phyloP scores from a whole-genome alignment of 2,329 filamentous ascomycete species.

The Alternaria viburni region DNA sequence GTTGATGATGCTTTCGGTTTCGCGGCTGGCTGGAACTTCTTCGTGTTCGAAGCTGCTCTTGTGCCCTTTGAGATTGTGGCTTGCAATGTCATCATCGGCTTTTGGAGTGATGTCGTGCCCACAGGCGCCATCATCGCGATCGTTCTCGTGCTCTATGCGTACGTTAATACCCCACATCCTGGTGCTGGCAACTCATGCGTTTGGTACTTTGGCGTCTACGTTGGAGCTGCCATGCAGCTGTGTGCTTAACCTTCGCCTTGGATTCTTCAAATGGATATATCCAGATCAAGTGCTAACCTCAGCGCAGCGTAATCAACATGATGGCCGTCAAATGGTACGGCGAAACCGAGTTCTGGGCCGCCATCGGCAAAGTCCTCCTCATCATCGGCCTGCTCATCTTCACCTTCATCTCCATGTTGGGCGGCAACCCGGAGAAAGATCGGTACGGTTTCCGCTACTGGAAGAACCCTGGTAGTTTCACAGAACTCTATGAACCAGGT shows the following conservation, averaged over 20 bases:
- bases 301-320: conserved; percentile 65
- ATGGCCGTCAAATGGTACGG: conserved; percentile 61
- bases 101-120: conserved; percentile 62
- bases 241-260: not conserved
- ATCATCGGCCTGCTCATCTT: conserved; percentile 56
- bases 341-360: conserved; percentile 73
- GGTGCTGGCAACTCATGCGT: not conserved
- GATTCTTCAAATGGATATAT: not conserved
- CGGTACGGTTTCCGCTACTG: conserved; percentile 57
- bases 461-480: conserved; percentile 71
- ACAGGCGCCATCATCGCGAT: conserved; percentile 68
- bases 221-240: not conserved
- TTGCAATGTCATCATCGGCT: conserved; percentile 50
- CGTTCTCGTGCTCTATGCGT: conserved; percentile 64
- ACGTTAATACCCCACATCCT: conserved; percentile 35
- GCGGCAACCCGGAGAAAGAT: conserved; percentile 73
- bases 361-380: conserved; percentile 62
- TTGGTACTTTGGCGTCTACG: not conserved
- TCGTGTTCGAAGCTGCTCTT: conserved; percentile 71
- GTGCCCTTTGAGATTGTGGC: conserved; percentile 71
- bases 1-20: conserved; percentile 79
- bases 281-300: conserved; percentile 12
- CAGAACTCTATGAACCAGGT: conserved; percentile 68
- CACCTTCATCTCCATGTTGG: conserved; percentile 83
- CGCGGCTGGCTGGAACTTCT: conserved; percentile 76